Evolutionary conservation across 2,329 filamentous ascomycete species (phyloP), one percentile per base, ranked within the genome.

Genomic region (Conoideocrella luteorostrata): DNA sequence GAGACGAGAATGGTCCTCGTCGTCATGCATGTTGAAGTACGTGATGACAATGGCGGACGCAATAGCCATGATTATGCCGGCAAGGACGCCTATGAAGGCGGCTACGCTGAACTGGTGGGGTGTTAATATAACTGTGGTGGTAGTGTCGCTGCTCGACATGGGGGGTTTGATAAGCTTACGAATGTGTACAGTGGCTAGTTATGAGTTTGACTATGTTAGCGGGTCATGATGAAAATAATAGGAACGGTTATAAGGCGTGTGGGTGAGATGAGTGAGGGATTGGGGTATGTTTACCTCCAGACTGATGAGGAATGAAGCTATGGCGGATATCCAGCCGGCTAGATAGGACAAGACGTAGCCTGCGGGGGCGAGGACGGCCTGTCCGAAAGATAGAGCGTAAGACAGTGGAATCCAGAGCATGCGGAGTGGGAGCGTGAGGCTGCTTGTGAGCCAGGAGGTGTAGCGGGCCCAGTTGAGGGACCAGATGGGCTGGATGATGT

Each of bases 61-160:
- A 42, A 78, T 63, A 55, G 78, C 74, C 34, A 89, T 61, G 15
- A 76, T 51, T 40, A 80, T 61, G 41, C 85, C 86, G 22, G 80
- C 68, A 10, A 78, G 40, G 41, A 82, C 64, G n/a, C 87, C 87
- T 41, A 88, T 70, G 15, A 86, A 62, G 24, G 77, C 72, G 7
- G 86, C 87, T 20, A 80, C 74, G 39, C 80, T 80, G 37, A 89
- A 69, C 69, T 72, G 44, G 17, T 20, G 34, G 7, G n/a, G 32
- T 10, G 37, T 22, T 23, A 22, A 20, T 22, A 21, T 22, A 26
- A 38, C n/a, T n/a, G n/a, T n/a, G n/a, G n/a, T n/a, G n/a, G n/a
- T n/a, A n/a, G n/a, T n/a, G n/a, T n/a, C n/a, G n/a, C n/a, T n/a
- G n/a, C n/a, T n/a, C n/a, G n/a, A n/a, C n/a, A n/a, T n/a, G n/a